Conservation (phyloP, 1,139 yeast species). For the Starmera stellimalicola region DNA sequence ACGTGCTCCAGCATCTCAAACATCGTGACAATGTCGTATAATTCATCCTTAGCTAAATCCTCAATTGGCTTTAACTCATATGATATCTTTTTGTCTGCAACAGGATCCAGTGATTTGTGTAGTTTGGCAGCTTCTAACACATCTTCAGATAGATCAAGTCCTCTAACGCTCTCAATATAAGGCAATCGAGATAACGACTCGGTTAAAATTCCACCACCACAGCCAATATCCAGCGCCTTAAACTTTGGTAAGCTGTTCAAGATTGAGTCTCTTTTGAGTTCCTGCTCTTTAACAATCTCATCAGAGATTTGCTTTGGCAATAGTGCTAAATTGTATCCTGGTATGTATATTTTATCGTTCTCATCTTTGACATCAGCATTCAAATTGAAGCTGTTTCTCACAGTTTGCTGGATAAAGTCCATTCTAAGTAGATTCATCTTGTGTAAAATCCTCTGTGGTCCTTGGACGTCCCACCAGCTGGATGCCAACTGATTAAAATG, state of each 20-base stretch:
- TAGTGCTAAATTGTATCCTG: slow-evolving; percentile 65
- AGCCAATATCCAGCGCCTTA: slow-evolving; percentile 78
- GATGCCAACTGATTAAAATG: slow-evolving; percentile 84
- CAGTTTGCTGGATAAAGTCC: slow-evolving; percentile 69
- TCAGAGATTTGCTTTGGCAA: slow-evolving; percentile 46
- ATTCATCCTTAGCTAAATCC: slow-evolving; percentile 34
- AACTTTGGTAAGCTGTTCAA: slow-evolving; percentile 26
- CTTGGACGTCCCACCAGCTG: slow-evolving; percentile 94
- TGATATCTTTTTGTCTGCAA: slow-evolving; percentile 38
- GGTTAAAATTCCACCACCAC: slow-evolving; percentile 92
- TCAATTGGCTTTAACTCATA: slow-evolving; percentile 60
- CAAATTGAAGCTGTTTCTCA: slow-evolving; percentile 37
- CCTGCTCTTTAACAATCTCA: slow-evolving; percentile 37
- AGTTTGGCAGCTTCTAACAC: slow-evolving; percentile 71
- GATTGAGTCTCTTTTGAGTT: slow-evolving; percentile 32
- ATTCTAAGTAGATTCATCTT: slow-evolving; percentile 86
- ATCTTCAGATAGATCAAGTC: slow-evolving; percentile 78
- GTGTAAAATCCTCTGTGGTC: slow-evolving; percentile 88
- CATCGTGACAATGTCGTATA: slow-evolving; percentile 74
- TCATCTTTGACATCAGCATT: slow-evolving; percentile 31
- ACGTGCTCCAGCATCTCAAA: slow-evolving; percentile 96
- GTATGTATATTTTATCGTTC: slow-evolving; percentile 54
- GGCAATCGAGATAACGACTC: slow-evolving; percentile 80
- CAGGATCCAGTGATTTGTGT: slow-evolving; percentile 63
- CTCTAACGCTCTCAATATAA: slow-evolving; percentile 55